Conservation (phyloP, 2,329 filamentous ascomycete genomes). For the Colletotrichum theobromicola region DNA sequence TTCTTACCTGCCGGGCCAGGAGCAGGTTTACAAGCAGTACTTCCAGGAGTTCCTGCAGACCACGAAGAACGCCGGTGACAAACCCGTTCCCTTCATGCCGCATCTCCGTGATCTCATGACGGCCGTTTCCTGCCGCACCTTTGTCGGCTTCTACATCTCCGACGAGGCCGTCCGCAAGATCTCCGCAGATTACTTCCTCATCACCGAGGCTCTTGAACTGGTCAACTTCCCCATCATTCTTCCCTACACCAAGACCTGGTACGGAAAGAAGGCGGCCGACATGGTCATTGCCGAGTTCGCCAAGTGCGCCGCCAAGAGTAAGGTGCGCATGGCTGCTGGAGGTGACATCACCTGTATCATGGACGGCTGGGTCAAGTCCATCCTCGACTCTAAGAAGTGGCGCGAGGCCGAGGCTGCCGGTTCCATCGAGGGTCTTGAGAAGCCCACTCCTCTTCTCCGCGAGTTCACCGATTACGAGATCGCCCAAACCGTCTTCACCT, state of each 20-base stretch:
- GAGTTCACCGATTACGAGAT: constrained; percentile 93
- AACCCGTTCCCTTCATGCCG: constrained; percentile 87
- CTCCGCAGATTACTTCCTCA: constrained; percentile 94
- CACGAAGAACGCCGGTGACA: constrained; percentile 73
- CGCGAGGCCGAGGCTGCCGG: constrained; percentile 79
- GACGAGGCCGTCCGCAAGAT: constrained; percentile 93
- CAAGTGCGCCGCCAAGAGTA: constrained; percentile 92
- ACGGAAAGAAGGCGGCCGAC: constrained; percentile 93
- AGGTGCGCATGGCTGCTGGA: constrained; percentile 88
- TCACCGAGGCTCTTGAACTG: constrained; percentile 92
- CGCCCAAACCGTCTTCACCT: constrained; percentile 91
- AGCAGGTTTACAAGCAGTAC: constrained; percentile 89
- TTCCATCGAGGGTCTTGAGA: constrained; percentile 71
- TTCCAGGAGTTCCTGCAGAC: constrained; percentile 80
- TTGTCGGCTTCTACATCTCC: constrained; percentile 93
- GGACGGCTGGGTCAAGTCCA: constrained; percentile 90
- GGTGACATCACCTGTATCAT: constrained; percentile 90
- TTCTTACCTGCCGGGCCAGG: constrained; percentile 87
- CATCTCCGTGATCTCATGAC: constrained; percentile 95
- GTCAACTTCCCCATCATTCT: constrained; percentile 99
- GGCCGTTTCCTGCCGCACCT: constrained; percentile 94
- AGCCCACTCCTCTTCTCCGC: constrained; percentile 82
- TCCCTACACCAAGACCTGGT: constrained; percentile 95
- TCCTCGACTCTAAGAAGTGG: constrained; percentile 85
- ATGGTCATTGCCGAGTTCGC: constrained; percentile 90